Evolutionary conservation across 2,329 filamentous ascomycete species (phyloP).

Genomic region (Xylariaceae sp.): DNA sequence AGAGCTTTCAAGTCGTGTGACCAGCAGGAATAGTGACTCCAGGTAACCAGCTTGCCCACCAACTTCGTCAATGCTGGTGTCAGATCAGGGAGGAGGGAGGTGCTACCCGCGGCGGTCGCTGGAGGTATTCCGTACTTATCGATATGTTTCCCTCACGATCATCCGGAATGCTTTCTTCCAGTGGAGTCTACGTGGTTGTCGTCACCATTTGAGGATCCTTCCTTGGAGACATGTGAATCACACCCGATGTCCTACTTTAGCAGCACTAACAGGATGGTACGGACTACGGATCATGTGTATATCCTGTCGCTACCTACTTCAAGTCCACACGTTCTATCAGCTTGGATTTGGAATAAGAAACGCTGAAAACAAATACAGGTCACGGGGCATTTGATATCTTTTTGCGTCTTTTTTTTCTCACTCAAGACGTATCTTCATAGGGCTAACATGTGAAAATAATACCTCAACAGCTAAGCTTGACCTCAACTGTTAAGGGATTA

Average conservation of each 20-base stretch:
- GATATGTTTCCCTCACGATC: not conserved
- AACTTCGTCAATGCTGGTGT: not conserved
- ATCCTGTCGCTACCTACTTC: not conserved
- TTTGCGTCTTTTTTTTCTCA: not conserved
- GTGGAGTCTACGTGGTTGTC: not conserved
- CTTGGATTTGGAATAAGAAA: not conserved
- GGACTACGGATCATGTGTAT: too few relatives aligned
- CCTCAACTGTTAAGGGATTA: not conserved
- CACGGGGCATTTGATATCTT: not conserved
- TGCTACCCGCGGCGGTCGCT: too few relatives aligned
- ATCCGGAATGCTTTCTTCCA: too few relatives aligned
- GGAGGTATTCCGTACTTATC: not conserved
- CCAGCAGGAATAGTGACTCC: too few relatives aligned
- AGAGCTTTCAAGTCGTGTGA: too few relatives aligned
- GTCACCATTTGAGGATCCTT: not conserved
- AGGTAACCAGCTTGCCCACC: not conserved
- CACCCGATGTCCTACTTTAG: not conserved
- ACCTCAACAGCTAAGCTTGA: not conserved
- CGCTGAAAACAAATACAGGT: not conserved
- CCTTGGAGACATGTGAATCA: not conserved
- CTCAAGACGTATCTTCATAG: not conserved
- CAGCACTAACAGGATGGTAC: not conserved
- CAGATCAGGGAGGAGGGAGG: too few relatives aligned
- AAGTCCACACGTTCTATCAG: not conserved
- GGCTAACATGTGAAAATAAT: not conserved